These are phyloP conservation scores for Barbarea vulgaris DNA, from an alignment of 345 rosid genomes.

Conservation along the genomic window DNA sequence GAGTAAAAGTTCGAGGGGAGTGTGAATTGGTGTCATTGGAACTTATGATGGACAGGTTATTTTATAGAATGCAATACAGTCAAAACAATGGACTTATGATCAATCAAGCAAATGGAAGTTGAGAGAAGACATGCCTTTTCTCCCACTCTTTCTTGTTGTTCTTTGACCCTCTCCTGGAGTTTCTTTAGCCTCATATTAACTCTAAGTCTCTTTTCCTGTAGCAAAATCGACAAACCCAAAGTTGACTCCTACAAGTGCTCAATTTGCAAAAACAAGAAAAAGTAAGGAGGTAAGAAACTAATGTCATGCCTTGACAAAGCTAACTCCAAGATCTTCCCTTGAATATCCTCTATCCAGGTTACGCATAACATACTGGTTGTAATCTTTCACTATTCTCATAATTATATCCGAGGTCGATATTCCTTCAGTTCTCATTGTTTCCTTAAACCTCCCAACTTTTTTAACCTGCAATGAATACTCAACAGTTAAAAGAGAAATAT, in stretches of 20 bases:
- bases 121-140: conserved; percentile 55
- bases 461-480: conserved; percentile 58
- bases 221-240: conserved; percentile 21
- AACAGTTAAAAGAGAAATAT: conserved; percentile 23
- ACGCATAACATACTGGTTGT: conserved; percentile 93
- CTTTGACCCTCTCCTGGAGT: conserved; percentile 88
- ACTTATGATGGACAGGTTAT: neutral
- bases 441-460: conserved; percentile 83
- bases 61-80: conserved; percentile 6
- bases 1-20: neutral
- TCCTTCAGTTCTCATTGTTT: conserved; percentile 91
- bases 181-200: conserved; percentile 93
- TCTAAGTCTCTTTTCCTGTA: conserved; percentile 88
- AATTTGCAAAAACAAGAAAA: neutral
- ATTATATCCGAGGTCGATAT: conserved; percentile 91
- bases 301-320: conserved; percentile 77
- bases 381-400: conserved; percentile 93
- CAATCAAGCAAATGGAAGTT: conserved; percentile 24
- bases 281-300: neutral
- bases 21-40: neutral
- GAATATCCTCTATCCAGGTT: conserved; percentile 90
- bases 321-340: conserved; percentile 92
- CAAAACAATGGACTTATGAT: neutral
- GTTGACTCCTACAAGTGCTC: conserved; percentile 10
- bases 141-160: conserved; percentile 91